phyloP scores from a whole-genome alignment of 1,284 basidiomycete species.

The Trametes hirsuta region DNA sequence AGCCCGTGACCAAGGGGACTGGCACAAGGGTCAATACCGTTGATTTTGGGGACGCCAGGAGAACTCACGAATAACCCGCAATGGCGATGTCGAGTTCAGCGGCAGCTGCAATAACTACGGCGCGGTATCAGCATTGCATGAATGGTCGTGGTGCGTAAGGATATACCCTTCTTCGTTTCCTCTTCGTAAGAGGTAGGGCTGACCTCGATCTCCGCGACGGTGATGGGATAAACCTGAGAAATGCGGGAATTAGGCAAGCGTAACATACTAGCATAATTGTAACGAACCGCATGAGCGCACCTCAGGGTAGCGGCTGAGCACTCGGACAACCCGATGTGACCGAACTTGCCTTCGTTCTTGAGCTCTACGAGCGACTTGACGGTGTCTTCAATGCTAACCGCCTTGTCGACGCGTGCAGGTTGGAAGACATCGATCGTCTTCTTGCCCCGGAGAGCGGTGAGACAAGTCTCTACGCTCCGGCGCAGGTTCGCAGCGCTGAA shows the following conservation, averaged over 20 bases:
- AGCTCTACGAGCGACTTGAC: constrained; percentile 34
- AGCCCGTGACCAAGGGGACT: constrained; percentile 61
- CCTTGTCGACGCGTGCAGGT: constrained; percentile 38
- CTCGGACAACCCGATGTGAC: constrained; percentile 53
- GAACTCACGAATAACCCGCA: constrained; percentile 51
- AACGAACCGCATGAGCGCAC: constrained; percentile 28
- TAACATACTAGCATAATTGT: too few relatives aligned
- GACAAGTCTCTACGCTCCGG: constrained; percentile 39
- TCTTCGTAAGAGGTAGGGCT: constrained; percentile 54
- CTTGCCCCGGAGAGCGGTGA: constrained; percentile 43
- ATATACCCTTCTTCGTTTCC: constrained; percentile 45
- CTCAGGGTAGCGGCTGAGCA: constrained; percentile 49
- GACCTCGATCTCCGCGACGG: constrained; percentile 56
- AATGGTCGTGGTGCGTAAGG: background rate
- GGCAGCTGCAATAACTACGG: constrained; percentile 40
- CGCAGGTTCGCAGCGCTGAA: constrained; percentile 44
- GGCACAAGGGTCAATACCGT: background rate
- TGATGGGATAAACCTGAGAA: constrained; percentile 44
- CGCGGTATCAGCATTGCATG: background rate
- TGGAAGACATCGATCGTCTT: constrained; percentile 52
- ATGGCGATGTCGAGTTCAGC: constrained; percentile 53
- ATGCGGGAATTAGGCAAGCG: background rate
- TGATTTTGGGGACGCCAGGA: background rate
- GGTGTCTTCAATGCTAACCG: constrained; percentile 37
- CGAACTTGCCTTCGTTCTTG: constrained; percentile 46